Percentiles rank a stretch among this genome's conserved stretches.
These are phyloP conservation scores for Tolypocladium capitatum DNA, from an alignment of 2,329 filamentous ascomycete genomes.

Conservation along the genomic window DNA sequence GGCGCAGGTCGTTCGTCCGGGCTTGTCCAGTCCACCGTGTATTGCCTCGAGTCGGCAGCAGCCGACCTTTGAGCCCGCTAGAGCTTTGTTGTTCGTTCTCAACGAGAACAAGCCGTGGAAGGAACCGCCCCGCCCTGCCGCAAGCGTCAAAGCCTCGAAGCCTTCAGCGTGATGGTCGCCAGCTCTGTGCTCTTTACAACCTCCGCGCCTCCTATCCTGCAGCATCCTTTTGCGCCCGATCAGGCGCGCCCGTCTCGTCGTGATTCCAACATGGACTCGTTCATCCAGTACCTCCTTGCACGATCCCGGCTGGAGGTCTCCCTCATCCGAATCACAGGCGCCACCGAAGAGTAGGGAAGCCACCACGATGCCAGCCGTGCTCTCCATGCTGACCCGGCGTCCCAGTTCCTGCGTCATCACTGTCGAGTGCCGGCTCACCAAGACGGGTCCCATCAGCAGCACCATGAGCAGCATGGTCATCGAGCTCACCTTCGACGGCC, in stretches of 20 bases:
- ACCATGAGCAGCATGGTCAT: constrained; percentile 16
- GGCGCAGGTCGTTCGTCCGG: neutral
- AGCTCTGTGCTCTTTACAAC: constrained; percentile 10
- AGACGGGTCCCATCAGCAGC: constrained; percentile 16
- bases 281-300: constrained; percentile 16
- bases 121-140: neutral
- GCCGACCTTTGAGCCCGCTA: neutral
- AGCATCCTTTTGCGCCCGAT: neutral
- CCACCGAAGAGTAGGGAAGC: constrained; percentile 16
- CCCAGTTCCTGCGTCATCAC: constrained; percentile 16
- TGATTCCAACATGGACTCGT: constrained; percentile 11
- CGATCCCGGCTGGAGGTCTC: constrained; percentile 14
- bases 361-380: neutral
- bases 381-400: neutral
- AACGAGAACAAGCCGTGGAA: neutral
- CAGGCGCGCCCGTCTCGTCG: neutral
- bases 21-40: neutral
- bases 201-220: constrained; percentile 10
- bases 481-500: constrained; percentile 16
- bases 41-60: neutral
- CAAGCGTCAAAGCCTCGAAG: neutral
- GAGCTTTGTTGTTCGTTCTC: neutral
- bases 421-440: constrained; percentile 16
- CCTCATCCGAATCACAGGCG: constrained; percentile 15
- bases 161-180: neutral